These are phyloP conservation scores for Lentithecium fluviatile DNA, from an alignment of 495 filamentous ascomycete genomes.

Conservation along the genomic window DNA sequence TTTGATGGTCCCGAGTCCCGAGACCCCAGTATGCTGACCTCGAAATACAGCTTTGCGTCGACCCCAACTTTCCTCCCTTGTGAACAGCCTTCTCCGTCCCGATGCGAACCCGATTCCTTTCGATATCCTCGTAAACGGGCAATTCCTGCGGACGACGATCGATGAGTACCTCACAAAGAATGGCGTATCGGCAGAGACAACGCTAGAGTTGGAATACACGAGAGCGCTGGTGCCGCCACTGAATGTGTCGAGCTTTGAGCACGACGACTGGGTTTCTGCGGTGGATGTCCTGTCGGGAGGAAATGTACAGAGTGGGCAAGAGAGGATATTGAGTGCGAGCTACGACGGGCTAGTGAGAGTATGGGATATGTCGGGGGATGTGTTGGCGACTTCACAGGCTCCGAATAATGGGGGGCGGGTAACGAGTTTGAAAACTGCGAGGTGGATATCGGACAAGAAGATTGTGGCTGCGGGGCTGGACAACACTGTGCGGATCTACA, in stretches of 20 bases:
- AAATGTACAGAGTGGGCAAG: slow-evolving; percentile 50
- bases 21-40: not conserved
- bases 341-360: slow-evolving; percentile 86
- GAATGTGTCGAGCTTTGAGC: slow-evolving; percentile 83
- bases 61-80: slow-evolving; percentile 86
- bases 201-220: slow-evolving; percentile 86
- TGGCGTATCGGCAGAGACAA: slow-evolving; percentile 84
- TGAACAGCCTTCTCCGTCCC: slow-evolving; percentile 85
- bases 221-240: slow-evolving; percentile 83
- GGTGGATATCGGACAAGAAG: slow-evolving; percentile 71
- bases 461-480: slow-evolving; percentile 81
- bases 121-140: slow-evolving; percentile 92
- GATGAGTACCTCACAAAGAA: slow-evolving; percentile 83
- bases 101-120: slow-evolving; percentile 74
- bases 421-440: slow-evolving; percentile 72
- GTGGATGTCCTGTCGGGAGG: slow-evolving; percentile 77
- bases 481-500: slow-evolving; percentile 81
- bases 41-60: slow-evolving; percentile 65
- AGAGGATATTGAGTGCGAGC: slow-evolving; percentile 79
- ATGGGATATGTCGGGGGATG: slow-evolving; percentile 83
- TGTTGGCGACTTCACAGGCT: slow-evolving; percentile 66
- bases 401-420: slow-evolving; percentile 67
- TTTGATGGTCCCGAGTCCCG: no score
- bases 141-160: slow-evolving; percentile 81
- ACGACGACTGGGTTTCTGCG: slow-evolving; percentile 94